Percentiles rank a stretch among this genome's conserved stretches.
Conservation (phyloP, 106 monocot genomes). For the Dioscorea zingiberensis region DNA sequence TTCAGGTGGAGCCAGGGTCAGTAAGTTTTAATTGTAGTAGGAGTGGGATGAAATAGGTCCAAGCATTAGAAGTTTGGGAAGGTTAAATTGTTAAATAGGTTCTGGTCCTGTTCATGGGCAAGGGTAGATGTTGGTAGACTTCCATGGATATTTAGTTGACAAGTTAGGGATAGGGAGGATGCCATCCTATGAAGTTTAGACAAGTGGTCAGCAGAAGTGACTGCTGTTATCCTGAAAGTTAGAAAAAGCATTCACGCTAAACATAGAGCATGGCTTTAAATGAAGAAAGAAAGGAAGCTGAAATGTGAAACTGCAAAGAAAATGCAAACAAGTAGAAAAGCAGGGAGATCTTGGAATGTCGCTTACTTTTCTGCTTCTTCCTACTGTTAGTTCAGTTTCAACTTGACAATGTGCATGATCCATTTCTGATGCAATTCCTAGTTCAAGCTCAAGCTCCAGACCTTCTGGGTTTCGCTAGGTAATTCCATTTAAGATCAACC, state of each 20-base stretch:
- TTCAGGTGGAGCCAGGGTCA: too few species aligned
- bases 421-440: constrained; percentile 10
- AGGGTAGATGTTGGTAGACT: constrained; percentile 15
- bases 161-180: constrained; percentile 10
- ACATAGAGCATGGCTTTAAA: constrained; percentile 7
- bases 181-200: constrained; percentile 17
- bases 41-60: constrained; percentile 22
- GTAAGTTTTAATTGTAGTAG: constrained; percentile 7
- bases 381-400: constrained; percentile 21
- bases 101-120: constrained; percentile 21
- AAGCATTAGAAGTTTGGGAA: constrained; percentile 18
- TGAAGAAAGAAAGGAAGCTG: constrained; percentile 13
- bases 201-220: constrained; percentile 2
- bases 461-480: constrained; percentile 16
- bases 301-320: constrained; percentile 13
- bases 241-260: constrained; percentile 12
- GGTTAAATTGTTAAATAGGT: constrained; percentile 24
- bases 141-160: constrained; percentile 10
- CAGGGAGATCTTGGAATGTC: constrained; percentile 21
- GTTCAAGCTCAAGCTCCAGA: constrained; percentile 30
- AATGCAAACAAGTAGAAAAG: constrained; percentile 18
- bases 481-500: constrained; percentile 30
- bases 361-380: constrained; percentile 27
- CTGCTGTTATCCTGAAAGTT: constrained; percentile 17
- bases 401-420: constrained; percentile 20